phyloP scores from a whole-genome alignment of 2,329 filamentous ascomycete genomes.

The Corniculantispora saksenae region DNA sequence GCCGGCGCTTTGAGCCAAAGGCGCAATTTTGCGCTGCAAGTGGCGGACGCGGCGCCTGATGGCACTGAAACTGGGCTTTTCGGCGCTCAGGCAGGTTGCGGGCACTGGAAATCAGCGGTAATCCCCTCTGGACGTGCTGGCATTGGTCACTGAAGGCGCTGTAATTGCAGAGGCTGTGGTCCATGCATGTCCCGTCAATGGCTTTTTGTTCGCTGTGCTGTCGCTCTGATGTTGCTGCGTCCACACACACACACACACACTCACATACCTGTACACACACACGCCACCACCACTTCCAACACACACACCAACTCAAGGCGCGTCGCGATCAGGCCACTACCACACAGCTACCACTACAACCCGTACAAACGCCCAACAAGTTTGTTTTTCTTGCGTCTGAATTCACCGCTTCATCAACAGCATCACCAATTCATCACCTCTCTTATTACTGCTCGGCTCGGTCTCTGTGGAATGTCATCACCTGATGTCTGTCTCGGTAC shows the following conservation, averaged over 20 bases:
- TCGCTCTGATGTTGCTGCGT: not conserved
- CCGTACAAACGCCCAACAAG: not conserved
- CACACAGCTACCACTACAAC: not conserved
- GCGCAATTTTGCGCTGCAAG: not conserved
- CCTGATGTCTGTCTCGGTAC: not conserved
- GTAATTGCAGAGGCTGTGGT: not conserved
- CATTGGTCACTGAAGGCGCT: not conserved
- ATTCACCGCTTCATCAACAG: not conserved
- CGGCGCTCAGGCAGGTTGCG: not conserved
- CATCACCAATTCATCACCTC: not conserved
- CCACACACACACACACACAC: too few relatives aligned
- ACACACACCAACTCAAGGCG: not conserved
- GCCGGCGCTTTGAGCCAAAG: not conserved
- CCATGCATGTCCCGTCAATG: too few relatives aligned
- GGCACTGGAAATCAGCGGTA: not conserved
- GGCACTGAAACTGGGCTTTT: not conserved
- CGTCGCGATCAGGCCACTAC: not conserved
- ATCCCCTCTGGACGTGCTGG: not conserved
- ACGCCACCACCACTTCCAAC: not conserved
- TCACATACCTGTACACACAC: not conserved
- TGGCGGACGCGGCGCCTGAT: not conserved
- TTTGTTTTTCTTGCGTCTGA: not conserved
- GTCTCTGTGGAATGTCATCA: not conserved
- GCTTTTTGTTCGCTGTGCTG: too few relatives aligned
- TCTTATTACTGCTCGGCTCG: not conserved